phyloP scores from a whole-genome alignment of 2,329 filamentous ascomycete species.

The Coniochaeta sp. region DNA sequence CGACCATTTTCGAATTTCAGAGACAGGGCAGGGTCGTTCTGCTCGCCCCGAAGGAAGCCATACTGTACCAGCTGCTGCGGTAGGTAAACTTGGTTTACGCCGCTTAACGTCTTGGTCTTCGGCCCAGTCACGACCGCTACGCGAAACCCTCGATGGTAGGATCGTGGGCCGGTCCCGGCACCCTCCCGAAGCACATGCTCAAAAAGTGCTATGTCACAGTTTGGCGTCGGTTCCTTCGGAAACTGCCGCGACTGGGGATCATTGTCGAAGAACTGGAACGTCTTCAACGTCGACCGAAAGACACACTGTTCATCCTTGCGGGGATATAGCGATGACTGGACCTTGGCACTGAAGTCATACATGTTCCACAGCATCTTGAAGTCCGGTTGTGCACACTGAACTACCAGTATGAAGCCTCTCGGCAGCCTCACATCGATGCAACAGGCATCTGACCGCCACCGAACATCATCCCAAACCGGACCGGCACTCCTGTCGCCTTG shows the following conservation, averaged over 20 bases:
- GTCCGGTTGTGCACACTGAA: constrained; percentile 69
- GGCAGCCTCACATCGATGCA: constrained; percentile 64
- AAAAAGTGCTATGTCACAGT: constrained; percentile 69
- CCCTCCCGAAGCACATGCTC: constrained; percentile 62
- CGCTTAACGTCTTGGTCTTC: constrained; percentile 69
- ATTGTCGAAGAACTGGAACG: constrained; percentile 76
- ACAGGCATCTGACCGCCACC: constrained; percentile 64
- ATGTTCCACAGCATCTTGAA: constrained; percentile 75
- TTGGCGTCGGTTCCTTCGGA: constrained; percentile 63
- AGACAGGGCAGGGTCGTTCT: constrained; percentile 60
- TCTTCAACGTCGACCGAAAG: constrained; percentile 61
- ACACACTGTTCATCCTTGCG: constrained; percentile 62
- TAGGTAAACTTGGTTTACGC: constrained; percentile 62
- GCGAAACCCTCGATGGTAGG: constrained; percentile 71
- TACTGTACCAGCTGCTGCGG: constrained; percentile 66
- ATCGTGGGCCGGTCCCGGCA: constrained; percentile 65
- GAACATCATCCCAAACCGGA: constrained; percentile 73
- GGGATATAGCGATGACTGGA: constrained; percentile 63
- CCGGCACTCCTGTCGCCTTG: constrained; percentile 61
- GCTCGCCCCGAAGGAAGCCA: constrained; percentile 66
- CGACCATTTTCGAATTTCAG: constrained; percentile 62
- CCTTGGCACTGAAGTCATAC: constrained; percentile 74
- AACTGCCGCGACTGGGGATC: constrained; percentile 64
- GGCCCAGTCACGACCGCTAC: constrained; percentile 72
- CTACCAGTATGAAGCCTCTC: constrained; percentile 64